Percentiles rank a stretch among this genome's conserved stretches.
Conservation (phyloP, 169 alveolate genomes). For the Plasmodium reichenowi region DNA sequence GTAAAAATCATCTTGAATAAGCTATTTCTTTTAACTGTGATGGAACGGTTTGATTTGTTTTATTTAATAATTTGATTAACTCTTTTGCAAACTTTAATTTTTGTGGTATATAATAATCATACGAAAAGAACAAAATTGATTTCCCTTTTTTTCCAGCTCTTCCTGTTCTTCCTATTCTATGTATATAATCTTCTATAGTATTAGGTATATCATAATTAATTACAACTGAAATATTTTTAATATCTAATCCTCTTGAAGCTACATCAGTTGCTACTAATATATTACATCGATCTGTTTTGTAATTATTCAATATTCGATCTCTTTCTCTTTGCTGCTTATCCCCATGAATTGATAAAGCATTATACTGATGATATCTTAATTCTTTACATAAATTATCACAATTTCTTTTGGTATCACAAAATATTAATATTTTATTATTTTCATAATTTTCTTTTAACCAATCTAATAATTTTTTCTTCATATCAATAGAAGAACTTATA, state of each 20-base stretch:
- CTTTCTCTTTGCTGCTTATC: constrained; percentile 91
- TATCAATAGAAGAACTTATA: constrained; percentile 83
- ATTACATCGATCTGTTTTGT: constrained; percentile 91
- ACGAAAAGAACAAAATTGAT: constrained; percentile 79
- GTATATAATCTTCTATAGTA: constrained; percentile 90
- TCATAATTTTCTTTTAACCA: constrained; percentile 81
- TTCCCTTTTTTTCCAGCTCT: constrained; percentile 92
- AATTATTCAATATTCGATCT: constrained; percentile 87
- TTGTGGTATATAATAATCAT: constrained; percentile 81
- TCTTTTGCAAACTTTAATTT: constrained; percentile 82
- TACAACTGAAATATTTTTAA: constrained; percentile 92
- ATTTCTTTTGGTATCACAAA: constrained; percentile 87
- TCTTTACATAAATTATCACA: constrained; percentile 90
- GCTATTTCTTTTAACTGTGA: constrained; percentile 74
- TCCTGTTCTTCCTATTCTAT: constrained; percentile 97
- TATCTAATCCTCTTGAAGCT: constrained; percentile 96
- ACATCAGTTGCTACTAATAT: constrained; percentile 96
- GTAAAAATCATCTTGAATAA: not conserved
- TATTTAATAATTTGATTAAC: constrained; percentile 76
- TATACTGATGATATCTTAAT: constrained; percentile 88
- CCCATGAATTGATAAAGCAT: constrained; percentile 93
- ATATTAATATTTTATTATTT: constrained; percentile 86
- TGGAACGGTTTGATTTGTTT: constrained; percentile 81
- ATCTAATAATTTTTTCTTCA: constrained; percentile 78
- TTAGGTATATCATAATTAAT: constrained; percentile 95